Evolutionary conservation across 305 asterid species (phyloP), one percentile per base, ranked within the genome.

Genomic region (Fraxinus velutina): DNA sequence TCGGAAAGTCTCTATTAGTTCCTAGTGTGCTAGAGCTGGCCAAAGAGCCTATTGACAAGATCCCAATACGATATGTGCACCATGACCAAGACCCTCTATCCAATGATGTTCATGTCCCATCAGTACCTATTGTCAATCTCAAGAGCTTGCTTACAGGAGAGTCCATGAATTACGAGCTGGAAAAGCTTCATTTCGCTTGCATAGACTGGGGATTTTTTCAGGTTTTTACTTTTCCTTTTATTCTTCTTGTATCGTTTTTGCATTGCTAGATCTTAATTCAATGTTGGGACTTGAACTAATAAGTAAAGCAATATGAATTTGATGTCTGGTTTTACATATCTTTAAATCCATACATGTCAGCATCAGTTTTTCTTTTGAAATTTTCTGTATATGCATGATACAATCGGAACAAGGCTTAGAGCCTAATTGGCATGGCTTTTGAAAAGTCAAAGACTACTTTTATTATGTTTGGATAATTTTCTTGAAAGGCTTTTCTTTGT

Each of bases 191-290:
- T 77, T 78, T n/a, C 0, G 91, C 91, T 27, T 89, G 90, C 84
- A 81, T 81, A 83, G 76, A 89, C 0, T 90, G 92, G 92, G 91
- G 92, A 7, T 89, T 86, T 79, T 83, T 88, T 77, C 89, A 87
- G 89, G 90, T 90, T 29, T 42, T 12, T 24, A 12, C 27, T 1
- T 15, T 10, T 29, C 0, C 33, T 13, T 47, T 17, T 47, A 52
- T 6, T 19, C 9, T 27, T 21, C 17, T 27, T 21, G 33, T 37
- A 21, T 6, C 32, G 5, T 74, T 3, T 22, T 19, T 39, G 78
- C 33, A 22, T 62, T 62, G 33, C 72, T 10, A 62, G 72, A 24
- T 62, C 32, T 24, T 62, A 22, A 22, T 33, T 62, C 72, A 62
- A 9, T 21, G n/a, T 62, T 62, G 72, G 72, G n/a, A 22, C 72